phyloP scores from a whole-genome alignment of 1,284 basidiomycete genomes.

The Ustilago loliicola region DNA sequence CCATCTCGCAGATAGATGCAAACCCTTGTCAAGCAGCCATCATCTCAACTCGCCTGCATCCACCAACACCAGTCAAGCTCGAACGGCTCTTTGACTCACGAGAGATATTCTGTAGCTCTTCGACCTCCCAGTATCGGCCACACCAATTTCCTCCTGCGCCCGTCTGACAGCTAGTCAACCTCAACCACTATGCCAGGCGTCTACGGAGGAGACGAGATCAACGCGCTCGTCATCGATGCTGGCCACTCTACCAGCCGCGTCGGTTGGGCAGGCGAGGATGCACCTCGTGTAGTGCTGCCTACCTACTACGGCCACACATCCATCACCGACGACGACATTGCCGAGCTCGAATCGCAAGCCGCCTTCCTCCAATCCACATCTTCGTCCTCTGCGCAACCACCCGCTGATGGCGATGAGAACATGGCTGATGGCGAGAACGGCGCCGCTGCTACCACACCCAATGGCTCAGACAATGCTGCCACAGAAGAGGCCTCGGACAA shows the following conservation, averaged over 20 bases:
- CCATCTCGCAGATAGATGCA: conserved; percentile 13
- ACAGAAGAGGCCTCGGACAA: conserved; percentile 37
- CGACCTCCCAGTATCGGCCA: too few species aligned
- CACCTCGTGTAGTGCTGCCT: conserved; percentile 90
- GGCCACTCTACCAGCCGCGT: conserved; percentile 89
- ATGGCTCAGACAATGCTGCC: conserved; percentile 12
- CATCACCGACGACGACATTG: conserved; percentile 69
- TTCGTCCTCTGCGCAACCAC: conserved; percentile 9
- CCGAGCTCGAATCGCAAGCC: conserved; percentile 43
- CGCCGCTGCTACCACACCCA: conserved; percentile 16
- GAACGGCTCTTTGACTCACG: background rate
- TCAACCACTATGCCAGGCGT: conserved; percentile 63
- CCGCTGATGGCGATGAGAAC: conserved; percentile 35
- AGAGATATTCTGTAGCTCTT: background rate
- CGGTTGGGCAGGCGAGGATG: conserved; percentile 92
- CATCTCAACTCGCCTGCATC: conserved; percentile 7
- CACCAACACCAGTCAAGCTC: background rate
- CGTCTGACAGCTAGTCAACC: background rate
- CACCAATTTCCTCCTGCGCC: too few species aligned
- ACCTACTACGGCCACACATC: conserved; percentile 85
- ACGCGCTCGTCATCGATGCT: conserved; percentile 94
- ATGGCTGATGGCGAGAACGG: conserved; percentile 30
- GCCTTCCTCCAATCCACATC: conserved; percentile 27
- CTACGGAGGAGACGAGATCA: conserved; percentile 81
- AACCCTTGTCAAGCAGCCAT: background rate